Evolutionary conservation across 768 basidiomycete species (phyloP), one percentile per base, ranked within the genome.

Genomic region (Lactifluus volemus): DNA sequence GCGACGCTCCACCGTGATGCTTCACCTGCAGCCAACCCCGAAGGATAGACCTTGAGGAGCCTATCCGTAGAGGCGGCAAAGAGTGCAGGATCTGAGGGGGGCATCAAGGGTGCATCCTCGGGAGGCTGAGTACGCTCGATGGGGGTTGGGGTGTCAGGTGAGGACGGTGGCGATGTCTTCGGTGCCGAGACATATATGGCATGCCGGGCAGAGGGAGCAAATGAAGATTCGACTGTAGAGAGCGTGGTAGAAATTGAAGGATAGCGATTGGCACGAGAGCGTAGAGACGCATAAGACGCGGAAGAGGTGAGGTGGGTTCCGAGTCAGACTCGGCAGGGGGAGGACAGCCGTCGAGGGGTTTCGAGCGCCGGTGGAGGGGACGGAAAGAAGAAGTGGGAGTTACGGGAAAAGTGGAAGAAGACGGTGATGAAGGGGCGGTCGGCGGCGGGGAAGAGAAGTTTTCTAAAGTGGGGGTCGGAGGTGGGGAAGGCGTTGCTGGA

Each of bases 161-260:
- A 54, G 45, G 65, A 30, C 1, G 54, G 63, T 3, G 63, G 58
- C 32, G 61, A 49, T 29, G 45, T 14, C 12, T 54, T 52, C 6
- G 63, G 53, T 25, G 42, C 15, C 1, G 62, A 57, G 15, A 60
- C 19, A 50, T 65, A 64, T 44, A 57, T 63, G 25, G 63, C 60
- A 34, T 63, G 47, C 5, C 64, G 56, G n/a, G 49, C 48, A 19
- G 61, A 65, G 17, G 56, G 39, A 6, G 45, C 19, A 15, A 49
- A 58, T 4, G 51, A 41, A 11, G 61, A 63, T 8, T 63, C 61
- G 48, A 42, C 55, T 3, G 60, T 55, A 39, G 65, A 66, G 2
- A 66, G 65, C 4, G 63, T 66, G 30, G 65, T 66, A 5, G 65
- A 66, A 14, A 66, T 61, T n/a, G 65, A 66, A 30, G 65, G 65